Conservation (phyloP, 2,329 filamentous ascomycete species). For the Dactylellina haptotyla region DNA sequence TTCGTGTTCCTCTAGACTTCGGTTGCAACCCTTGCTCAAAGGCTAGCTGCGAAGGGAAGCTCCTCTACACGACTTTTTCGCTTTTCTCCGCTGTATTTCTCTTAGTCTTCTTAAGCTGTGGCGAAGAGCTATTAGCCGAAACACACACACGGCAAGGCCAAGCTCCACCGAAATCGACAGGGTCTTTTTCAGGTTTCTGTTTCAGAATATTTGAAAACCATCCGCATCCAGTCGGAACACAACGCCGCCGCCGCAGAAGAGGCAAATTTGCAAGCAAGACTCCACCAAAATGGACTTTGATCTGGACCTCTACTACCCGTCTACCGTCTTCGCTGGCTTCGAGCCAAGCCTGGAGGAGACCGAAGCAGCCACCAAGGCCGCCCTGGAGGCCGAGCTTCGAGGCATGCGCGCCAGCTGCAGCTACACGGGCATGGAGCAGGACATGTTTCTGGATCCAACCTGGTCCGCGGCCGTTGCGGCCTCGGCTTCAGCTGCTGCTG, state of each 20-base stretch:
- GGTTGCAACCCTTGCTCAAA: background rate
- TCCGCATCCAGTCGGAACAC: slow-evolving; percentile 3
- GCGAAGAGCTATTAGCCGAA: slow-evolving; percentile 32
- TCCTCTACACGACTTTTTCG: slow-evolving; percentile 21
- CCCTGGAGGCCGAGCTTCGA: slow-evolving; percentile 44
- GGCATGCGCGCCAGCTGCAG: slow-evolving; percentile 30
- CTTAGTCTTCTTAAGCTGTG: slow-evolving; percentile 7
- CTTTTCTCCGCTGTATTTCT: no score
- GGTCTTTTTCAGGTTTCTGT: slow-evolving; percentile 23
- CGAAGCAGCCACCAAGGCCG: slow-evolving; percentile 40
- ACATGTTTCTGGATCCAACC: slow-evolving; percentile 23
- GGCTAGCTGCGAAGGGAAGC: slow-evolving; percentile 40
- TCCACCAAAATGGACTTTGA: slow-evolving; percentile 52
- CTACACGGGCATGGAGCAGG: slow-evolving; percentile 7
- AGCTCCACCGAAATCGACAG: slow-evolving; percentile 5
- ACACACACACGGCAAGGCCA: background rate
- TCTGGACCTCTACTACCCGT: slow-evolving; percentile 41
- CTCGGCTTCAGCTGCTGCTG: background rate
- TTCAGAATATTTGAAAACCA: slow-evolving; percentile 34
- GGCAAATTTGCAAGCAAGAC: background rate
- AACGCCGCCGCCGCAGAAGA: background rate
- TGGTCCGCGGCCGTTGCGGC: background rate
- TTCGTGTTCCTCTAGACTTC: background rate
- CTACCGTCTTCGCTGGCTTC: slow-evolving; percentile 29
- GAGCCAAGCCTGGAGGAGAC: slow-evolving; percentile 36